These are phyloP conservation scores for Carex myosuroides DNA, from an alignment of 176 grass and related monocot genomes.

Conservation along the genomic window DNA sequence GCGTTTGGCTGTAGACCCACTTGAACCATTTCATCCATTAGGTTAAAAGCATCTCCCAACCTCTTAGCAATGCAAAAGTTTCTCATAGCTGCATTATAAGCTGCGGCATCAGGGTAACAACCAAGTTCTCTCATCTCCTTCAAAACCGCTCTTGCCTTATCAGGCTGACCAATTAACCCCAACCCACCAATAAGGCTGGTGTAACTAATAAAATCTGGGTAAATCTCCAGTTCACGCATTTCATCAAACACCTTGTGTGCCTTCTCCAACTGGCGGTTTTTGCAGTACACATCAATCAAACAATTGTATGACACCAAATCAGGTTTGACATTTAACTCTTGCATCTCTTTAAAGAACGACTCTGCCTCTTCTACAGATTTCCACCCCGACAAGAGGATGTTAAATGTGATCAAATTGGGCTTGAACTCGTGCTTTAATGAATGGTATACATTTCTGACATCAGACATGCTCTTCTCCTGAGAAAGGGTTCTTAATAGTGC, in stretches of 20 bases:
- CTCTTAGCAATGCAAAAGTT: conserved; percentile 92
- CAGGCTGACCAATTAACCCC: conserved; percentile 74
- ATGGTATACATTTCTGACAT: conserved; percentile 82
- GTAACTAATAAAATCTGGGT: conserved; percentile 66
- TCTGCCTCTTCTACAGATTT: conserved; percentile 80
- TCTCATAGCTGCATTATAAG: conserved; percentile 59
- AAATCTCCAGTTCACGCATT: conserved; percentile 60
- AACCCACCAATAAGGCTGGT: conserved; percentile 75
- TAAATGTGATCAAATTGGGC: conserved; percentile 68
- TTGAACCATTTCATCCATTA: conserved; percentile 67
- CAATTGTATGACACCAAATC: conserved; percentile 81
- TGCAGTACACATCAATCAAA: conserved; percentile 80
- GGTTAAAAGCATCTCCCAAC: conserved; percentile 53
- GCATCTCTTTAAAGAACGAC: conserved; percentile 68
- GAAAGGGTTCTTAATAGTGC: conserved; percentile 76
- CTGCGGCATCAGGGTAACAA: conserved; percentile 56
- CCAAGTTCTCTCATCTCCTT: conserved; percentile 82
- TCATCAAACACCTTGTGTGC: conserved; percentile 66
- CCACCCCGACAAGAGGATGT: conserved; percentile 85
- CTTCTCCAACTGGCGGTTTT: conserved; percentile 50
- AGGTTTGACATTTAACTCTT: conserved; percentile 48
- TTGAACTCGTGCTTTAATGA: conserved; percentile 71
- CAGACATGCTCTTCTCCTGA: conserved; percentile 91
- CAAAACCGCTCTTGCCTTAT: conserved; percentile 60
- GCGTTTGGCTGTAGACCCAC: conserved; percentile 68